Evolutionary conservation across 768 basidiomycete genomes (phyloP), one percentile per base, ranked within the genome.

Genomic region (Lactifluus piperatus): DNA sequence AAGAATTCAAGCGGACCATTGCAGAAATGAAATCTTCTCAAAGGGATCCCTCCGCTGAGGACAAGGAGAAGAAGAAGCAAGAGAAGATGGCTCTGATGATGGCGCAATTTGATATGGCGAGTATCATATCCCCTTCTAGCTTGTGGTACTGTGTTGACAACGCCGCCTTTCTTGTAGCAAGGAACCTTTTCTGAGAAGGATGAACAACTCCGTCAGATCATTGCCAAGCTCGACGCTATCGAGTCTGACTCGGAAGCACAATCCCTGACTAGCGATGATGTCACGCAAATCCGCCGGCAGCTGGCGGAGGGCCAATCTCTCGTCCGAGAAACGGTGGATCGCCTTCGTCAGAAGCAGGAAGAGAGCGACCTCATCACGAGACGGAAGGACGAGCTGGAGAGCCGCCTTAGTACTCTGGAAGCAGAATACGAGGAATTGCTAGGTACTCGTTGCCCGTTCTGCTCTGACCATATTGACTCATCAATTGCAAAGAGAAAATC

Each of bases 41-140:
- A 72, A 89, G 86, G 72, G 89, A 91, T 60, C 82, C 87, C 16
- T 86, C 87, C 39, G 85, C 85, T 32, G 97, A 98, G 71, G 97
- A 97, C 71, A 97, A 94, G 76, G 97, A 99, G 79, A 97, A 92
- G 79, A 84, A 90, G 72, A 98, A 98, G 73, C 93, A 95, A 68
- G 95, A 98, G 77, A 97, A 97, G 80, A 91, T 99, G 90, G 94
- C 92, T 9, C 78, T 94, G 65, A 97, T 99, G 92, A 97, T 99
- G 95, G 92, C 95, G 58, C 94, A 95, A 72, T 95, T 99, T 66
- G 94, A 98, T 73, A 81, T 88, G 62, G 95, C 95, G 64, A 68
- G 88, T 75, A 57, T 54, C 46, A 51, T 57, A 16, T 48, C 22
- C n/a, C 9, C 8, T 30, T 2, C n/a, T 16, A 32, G 27, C 22